Evolutionary conservation across 2,329 filamentous ascomycete genomes (phyloP).

Genomic region (Aspergillus vadensis): DNA sequence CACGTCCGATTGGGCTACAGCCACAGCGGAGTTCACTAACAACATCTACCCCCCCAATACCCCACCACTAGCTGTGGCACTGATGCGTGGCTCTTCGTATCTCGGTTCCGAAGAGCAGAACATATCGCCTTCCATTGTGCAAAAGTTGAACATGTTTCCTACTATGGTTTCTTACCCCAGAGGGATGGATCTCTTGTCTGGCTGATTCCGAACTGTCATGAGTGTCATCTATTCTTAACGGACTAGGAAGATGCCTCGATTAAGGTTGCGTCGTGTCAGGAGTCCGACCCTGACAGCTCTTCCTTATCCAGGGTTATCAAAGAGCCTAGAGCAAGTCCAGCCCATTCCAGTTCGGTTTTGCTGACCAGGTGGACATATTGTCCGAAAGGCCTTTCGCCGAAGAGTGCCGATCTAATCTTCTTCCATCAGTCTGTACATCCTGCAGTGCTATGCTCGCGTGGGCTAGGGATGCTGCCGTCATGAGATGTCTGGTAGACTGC

Average conservation of each 20-base stretch:
- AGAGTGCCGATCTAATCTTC: constrained; percentile 4
- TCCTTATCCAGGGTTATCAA: neutral
- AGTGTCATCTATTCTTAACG: neutral
- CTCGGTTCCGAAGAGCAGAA: neutral
- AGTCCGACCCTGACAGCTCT: neutral
- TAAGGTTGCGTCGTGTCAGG: constrained; percentile 1
- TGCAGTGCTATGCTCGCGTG: neutral
- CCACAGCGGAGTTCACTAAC: neutral
- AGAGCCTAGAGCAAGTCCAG: constrained; percentile 9
- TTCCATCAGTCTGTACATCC: neutral
- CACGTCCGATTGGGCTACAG: neutral
- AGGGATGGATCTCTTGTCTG: neutral
- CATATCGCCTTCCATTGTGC: neutral
- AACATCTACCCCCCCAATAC: neutral
- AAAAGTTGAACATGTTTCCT: too few species aligned
- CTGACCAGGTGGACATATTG: neutral
- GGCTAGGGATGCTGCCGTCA: neutral
- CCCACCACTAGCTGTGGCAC: neutral
- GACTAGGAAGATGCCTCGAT: neutral
- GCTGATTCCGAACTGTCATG: neutral
- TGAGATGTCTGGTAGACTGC: neutral
- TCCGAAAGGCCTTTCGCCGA: neutral
- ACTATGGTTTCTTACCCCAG: too few species aligned
- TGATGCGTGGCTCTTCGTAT: neutral
- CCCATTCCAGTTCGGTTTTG: constrained; percentile 3